These are phyloP conservation scores for Sporothrix pallida DNA, from an alignment of 2,329 filamentous ascomycete genomes.

Conservation along the genomic window DNA sequence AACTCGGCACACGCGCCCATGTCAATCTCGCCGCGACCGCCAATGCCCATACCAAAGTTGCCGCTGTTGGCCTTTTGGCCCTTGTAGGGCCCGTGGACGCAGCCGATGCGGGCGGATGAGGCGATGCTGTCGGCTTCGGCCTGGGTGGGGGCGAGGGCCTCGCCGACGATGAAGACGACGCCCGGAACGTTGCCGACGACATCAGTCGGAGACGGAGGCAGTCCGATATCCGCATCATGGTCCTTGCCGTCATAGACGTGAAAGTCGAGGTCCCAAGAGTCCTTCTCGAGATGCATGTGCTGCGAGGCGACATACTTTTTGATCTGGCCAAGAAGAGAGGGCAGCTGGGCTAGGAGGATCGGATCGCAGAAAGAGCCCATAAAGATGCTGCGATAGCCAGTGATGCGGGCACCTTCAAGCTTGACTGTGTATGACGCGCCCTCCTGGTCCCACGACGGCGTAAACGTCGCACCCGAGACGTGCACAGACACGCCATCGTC, in stretches of 20 bases:
- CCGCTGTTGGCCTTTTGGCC: constrained; percentile 59
- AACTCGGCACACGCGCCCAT: constrained; percentile 46
- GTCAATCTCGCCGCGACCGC: constrained; percentile 24
- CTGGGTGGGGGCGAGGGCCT: constrained; percentile 54
- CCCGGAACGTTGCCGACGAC: constrained; percentile 37
- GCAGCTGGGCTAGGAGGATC: constrained; percentile 42
- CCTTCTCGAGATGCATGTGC: constrained; percentile 43
- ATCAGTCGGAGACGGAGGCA: not conserved
- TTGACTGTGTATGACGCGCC: constrained; percentile 47
- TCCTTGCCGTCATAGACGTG: constrained; percentile 49
- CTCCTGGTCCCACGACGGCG: constrained; percentile 33
- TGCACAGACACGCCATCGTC: constrained; percentile 48
- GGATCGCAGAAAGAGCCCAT: constrained; percentile 47
- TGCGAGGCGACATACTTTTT: constrained; percentile 45
- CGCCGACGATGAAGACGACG: constrained; percentile 55
- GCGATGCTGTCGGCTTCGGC: constrained; percentile 52
- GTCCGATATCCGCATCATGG: not conserved
- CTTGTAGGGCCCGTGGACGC: constrained; percentile 52
- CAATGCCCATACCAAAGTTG: constrained; percentile 50
- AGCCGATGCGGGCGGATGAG: constrained; percentile 48
- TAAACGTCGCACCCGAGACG: constrained; percentile 49
- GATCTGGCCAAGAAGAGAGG: constrained; percentile 51
- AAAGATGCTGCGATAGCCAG: constrained; percentile 27
- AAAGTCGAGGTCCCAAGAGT: constrained; percentile 48
- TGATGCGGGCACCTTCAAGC: constrained; percentile 50